phyloP scores from a whole-genome alignment of 2,329 filamentous ascomycete species.

The Cyphellophora europaea region DNA sequence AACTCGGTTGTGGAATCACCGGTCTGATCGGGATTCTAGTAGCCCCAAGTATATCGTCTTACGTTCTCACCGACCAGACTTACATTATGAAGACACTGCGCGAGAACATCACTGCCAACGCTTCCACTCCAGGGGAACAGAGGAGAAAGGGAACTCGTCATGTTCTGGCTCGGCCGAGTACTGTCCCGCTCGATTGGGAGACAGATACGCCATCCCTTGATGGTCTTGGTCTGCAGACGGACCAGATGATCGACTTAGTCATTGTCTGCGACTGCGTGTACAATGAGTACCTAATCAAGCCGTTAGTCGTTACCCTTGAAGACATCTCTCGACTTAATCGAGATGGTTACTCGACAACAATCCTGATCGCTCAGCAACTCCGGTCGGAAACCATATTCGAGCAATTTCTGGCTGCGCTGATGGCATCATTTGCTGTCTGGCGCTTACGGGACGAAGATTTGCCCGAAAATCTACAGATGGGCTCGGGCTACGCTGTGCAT shows the following conservation, averaged over 20 bases:
- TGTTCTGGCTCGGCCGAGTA: conserved; percentile 4
- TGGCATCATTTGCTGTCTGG: conserved; percentile 62
- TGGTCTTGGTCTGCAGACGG: conserved; percentile 23
- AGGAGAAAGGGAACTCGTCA: background rate
- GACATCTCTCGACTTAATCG: conserved; percentile 59
- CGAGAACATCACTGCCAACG: conserved; percentile 56
- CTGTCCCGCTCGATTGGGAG: conserved; percentile 73
- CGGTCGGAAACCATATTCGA: conserved; percentile 79
- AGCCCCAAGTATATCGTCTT: conserved; percentile 47
- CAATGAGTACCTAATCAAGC: conserved; percentile 75
- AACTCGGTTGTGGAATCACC: conserved; percentile 83
- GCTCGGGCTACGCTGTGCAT: conserved; percentile 74
- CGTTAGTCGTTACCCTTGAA: conserved; percentile 71
- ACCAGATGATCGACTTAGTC: conserved; percentile 53
- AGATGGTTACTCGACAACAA: conserved; percentile 49
- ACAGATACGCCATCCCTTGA: conserved; percentile 26
- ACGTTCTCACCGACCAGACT: conserved; percentile 77
- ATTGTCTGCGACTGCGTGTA: conserved; percentile 92
- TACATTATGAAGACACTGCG: conserved; percentile 73
- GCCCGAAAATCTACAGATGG: conserved; percentile 48
- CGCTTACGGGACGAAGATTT: conserved; percentile 58
- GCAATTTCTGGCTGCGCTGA: conserved; percentile 64
- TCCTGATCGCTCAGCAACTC: conserved; percentile 81
- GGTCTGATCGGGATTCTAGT: conserved; percentile 66
- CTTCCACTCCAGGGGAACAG: background rate